A percentile compares a stretch with the other conserved stretches of the same genome.
Evolutionary conservation across 2,329 filamentous ascomycete species (phyloP).

Genomic region (Hymenoscyphus linearis): DNA sequence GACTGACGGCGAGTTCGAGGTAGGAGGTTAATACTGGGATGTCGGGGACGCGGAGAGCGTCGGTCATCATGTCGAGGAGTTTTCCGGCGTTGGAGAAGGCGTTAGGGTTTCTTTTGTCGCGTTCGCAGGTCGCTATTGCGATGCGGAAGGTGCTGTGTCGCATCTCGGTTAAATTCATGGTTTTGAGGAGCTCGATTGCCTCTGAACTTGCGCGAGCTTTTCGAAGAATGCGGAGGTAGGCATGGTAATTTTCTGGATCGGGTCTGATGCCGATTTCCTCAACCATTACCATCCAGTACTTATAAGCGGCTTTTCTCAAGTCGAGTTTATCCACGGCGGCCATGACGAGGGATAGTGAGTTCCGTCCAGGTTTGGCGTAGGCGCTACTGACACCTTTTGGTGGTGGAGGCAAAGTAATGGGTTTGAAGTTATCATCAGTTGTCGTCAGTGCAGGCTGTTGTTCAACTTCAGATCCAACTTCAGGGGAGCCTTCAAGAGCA

Average conservation of each 20-base stretch:
- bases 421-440: constrained; percentile 1
- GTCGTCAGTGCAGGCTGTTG: not conserved
- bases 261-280: constrained; percentile 57
- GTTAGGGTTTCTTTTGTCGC: constrained; percentile 71
- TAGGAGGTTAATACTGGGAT: constrained; percentile 48
- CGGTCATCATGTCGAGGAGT: constrained; percentile 60
- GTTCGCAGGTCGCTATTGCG: constrained; percentile 67
- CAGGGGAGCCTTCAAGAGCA: not conserved
- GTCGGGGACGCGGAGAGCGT: constrained; percentile 42
- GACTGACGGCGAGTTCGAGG: constrained; percentile 46
- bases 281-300: constrained; percentile 76
- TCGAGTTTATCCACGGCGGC: constrained; percentile 56
- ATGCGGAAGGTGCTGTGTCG: constrained; percentile 57
- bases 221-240: constrained; percentile 63
- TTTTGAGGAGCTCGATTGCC: constrained; percentile 52
- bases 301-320: constrained; percentile 55
- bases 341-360: constrained; percentile 65
- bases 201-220: constrained; percentile 59
- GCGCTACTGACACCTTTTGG: constrained; percentile 22
- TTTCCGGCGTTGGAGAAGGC: constrained; percentile 59
- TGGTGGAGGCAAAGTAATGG: constrained; percentile 1
- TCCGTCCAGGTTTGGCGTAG: constrained; percentile 44
- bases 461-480: not conserved
- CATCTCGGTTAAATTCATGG: constrained; percentile 44
- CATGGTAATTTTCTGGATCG: constrained; percentile 65